Conservation (phyloP, 768 basidiomycete genomes). For the Melanogaster broomeanus region DNA sequence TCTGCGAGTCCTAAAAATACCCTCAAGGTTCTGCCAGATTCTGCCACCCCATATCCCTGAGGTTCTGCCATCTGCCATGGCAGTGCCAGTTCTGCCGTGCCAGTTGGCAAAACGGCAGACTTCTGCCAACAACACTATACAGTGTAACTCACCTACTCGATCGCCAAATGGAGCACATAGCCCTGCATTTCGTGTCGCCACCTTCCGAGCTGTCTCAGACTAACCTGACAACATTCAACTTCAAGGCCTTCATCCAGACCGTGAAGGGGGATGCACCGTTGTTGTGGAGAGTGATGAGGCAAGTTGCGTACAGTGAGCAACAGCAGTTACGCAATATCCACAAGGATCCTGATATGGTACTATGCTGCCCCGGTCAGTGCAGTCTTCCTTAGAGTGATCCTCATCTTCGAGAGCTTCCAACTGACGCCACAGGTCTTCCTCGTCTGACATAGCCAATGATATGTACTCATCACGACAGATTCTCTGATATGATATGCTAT, state of each 20-base stretch:
- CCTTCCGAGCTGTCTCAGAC: constrained; percentile 13
- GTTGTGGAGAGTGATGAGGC: constrained; percentile 8
- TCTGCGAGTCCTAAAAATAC: no score
- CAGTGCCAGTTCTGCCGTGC: no score
- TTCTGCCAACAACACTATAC: no score
- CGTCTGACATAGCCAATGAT: no score
- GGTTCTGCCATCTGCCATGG: no score
- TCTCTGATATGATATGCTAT: no score
- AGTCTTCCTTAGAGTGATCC: neutral
- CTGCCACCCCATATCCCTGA: no score
- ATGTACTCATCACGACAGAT: no score
- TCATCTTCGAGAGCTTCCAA: neutral
- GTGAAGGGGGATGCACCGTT: constrained; percentile 4
- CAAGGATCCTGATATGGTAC: constrained; percentile 12
- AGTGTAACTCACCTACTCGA: neutral
- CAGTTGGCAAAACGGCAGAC: no score
- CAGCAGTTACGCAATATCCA: constrained; percentile 12
- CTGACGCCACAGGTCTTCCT: no score
- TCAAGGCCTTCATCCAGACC: constrained; percentile 1
- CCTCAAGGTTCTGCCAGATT: no score
- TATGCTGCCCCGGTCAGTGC: neutral
- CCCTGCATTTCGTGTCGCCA: constrained; percentile 2
- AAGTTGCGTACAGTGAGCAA: constrained; percentile 2
- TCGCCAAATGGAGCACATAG: constrained; percentile 13
- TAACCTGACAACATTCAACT: constrained; percentile 8